Evolutionary conservation across 768 basidiomycete species (phyloP), one percentile per base, ranked within the genome.

Genomic region (Psilocybe sp.): DNA sequence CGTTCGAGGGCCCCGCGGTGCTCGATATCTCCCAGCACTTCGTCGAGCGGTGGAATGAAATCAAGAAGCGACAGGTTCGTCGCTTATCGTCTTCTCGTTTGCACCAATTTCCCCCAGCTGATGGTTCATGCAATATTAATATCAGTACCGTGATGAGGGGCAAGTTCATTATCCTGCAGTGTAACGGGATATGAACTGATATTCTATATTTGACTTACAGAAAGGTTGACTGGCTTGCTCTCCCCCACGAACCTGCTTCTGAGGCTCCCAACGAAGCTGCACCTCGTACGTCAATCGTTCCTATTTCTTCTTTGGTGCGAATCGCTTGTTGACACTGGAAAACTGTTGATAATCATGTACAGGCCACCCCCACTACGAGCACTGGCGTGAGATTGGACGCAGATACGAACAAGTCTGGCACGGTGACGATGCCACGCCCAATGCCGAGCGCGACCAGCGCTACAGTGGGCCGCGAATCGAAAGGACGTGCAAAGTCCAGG

Each of bases 21-120:
- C 75, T 98, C 49, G 97, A 99, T 61, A 80, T 98, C 15, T 81
- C 85, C 12, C 94, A 97, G 67, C 94, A 97, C 71, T 99, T 96
- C 52, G 73, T 87, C 11, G 96, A 98, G 66, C 76, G 92, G 16
- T 93, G 90, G 90, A 93, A 94, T 60, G 89, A 92, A 60, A 70
- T 95, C 54, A 92, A 92, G 77, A 85, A 82, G 61, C 79, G 89
- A 60, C 94, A 78, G 68, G 87, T 84, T 59, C 39, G 40, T 16
- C 33, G n/a, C 14, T 33, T 13, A 20, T 28, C n/a, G n/a, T n/a
- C 13, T 14, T 34, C 39, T 19, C 11, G 28, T 37, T 40, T 36
- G 13, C 20, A 36, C 14, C 13, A 39, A 12, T 10, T 31, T 41
- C 8, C 38, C 23, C 18, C 11, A 13, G 33, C 6, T 56, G 18